Percentiles rank a stretch among this genome's conserved stretches.
Evolutionary conservation across 176 grass and related monocot genomes (phyloP).

Genomic region (Phyllostachys edulis): DNA sequence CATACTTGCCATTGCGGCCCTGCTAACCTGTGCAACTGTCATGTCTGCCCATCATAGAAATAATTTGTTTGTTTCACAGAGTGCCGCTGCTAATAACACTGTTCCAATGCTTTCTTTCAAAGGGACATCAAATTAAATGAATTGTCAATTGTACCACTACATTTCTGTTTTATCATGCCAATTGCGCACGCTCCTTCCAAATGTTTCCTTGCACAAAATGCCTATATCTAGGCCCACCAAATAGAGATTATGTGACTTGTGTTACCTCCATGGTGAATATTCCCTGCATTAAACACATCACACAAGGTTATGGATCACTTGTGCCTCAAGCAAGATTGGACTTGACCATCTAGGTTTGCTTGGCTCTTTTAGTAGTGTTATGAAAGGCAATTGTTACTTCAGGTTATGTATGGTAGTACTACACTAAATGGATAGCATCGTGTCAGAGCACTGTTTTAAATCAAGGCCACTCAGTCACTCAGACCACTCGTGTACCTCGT

Average conservation of each 20-base stretch:
- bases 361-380: neutral
- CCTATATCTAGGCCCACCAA: neutral
- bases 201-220: neutral
- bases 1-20: neutral
- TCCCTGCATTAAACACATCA: neutral
- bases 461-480: neutral
- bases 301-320: neutral
- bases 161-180: neutral
- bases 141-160: neutral
- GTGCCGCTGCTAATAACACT: neutral
- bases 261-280: neutral
- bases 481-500: neutral
- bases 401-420: neutral
- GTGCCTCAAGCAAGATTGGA: neutral
- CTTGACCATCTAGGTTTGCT: neutral
- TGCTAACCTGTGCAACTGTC: neutral
- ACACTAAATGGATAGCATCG: neutral
- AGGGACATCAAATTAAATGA: neutral
- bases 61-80: neutral
- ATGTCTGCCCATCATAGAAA: neutral
- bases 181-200: neutral
- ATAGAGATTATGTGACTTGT: neutral
- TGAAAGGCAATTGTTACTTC: neutral
- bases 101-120: neutral
- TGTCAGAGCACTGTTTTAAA: neutral